Percentiles rank a stretch among this genome's conserved stretches.
Conservation (phyloP, 148 eudicot species). For the Pharnaceum exiguum region DNA sequence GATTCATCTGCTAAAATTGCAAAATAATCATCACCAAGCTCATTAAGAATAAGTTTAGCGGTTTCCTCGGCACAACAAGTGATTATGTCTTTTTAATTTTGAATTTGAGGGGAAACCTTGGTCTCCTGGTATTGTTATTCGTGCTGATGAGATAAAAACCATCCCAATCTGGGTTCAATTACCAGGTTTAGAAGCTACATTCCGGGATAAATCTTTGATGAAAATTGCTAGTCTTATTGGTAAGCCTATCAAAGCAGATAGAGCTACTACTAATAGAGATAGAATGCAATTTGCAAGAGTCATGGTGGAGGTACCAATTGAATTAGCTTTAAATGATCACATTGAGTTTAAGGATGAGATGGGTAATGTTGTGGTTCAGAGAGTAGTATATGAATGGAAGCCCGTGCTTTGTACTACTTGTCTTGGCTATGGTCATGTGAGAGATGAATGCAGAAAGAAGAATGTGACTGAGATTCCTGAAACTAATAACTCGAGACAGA, state of each 20-base stretch:
- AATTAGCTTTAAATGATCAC: neutral
- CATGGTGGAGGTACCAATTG: neutral
- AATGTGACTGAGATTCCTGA: no score
- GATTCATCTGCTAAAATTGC: constrained; percentile 11
- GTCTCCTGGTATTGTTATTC: neutral
- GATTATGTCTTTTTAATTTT: neutral
- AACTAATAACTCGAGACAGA: no score
- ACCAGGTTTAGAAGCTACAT: neutral
- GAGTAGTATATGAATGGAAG: neutral
- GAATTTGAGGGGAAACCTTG: neutral
- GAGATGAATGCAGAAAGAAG: neutral
- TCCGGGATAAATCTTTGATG: neutral
- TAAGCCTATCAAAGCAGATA: neutral
- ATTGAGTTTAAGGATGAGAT: neutral
- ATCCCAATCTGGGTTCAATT: neutral
- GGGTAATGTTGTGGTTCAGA: neutral
- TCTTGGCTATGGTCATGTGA: neutral
- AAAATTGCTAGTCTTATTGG: neutral
- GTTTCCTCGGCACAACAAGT: constrained; percentile 13
- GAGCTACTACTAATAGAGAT: neutral
- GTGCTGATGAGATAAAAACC: neutral
- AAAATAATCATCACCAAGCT: constrained; percentile 7
- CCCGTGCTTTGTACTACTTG: neutral
- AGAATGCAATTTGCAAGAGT: neutral
- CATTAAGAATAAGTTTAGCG: neutral